A percentile compares a stretch with the other conserved stretches of the same genome.
These are phyloP conservation scores for Cyclotella sp. DNA, from an alignment of 108 stramenopile species.

Conservation along the genomic window DNA sequence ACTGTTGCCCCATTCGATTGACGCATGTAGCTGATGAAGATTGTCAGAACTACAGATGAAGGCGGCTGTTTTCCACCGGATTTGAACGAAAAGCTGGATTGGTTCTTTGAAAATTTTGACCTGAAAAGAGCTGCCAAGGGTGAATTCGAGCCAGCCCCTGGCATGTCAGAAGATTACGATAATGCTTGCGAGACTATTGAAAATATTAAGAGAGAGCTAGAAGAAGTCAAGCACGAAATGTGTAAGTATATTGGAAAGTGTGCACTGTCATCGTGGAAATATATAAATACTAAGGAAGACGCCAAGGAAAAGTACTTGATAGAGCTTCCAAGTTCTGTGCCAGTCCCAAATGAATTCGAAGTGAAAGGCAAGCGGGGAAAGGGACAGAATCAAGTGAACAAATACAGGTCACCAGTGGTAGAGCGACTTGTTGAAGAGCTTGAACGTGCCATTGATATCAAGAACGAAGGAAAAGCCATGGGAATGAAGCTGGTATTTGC, in stretches of 20 bases:
- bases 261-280: conserved; percentile 74
- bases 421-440: conserved; percentile 79
- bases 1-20: too few relatives aligned
- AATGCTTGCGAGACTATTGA: conserved; percentile 81
- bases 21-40: conserved; percentile 53
- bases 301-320: conserved; percentile 97
- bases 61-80: conserved; percentile 89
- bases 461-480: conserved; percentile 84
- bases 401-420: conserved; percentile 87
- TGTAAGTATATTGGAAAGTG: conserved; percentile 53
- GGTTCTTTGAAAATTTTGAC: conserved; percentile 96
- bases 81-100: conserved; percentile 81
- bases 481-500: conserved; percentile 95
- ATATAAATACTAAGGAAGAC: conserved; percentile 86
- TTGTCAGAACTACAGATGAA: conserved; percentile 71
- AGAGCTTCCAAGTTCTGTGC: conserved; percentile 79
- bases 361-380: conserved; percentile 90
- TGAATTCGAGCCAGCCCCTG: conserved; percentile 85
- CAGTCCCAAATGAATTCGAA: conserved; percentile 87
- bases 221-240: conserved; percentile 88
- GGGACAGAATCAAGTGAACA: conserved; percentile 88
- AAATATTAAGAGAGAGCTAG: conserved; percentile 75
- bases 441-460: conserved; percentile 81
- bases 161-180: conserved; percentile 94
- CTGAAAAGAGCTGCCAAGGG: conserved; percentile 85